Percentiles rank a stretch among this genome's conserved stretches.
Conservation (phyloP, 176 grass and related monocot genomes). For the Phragmites australis region DNA sequence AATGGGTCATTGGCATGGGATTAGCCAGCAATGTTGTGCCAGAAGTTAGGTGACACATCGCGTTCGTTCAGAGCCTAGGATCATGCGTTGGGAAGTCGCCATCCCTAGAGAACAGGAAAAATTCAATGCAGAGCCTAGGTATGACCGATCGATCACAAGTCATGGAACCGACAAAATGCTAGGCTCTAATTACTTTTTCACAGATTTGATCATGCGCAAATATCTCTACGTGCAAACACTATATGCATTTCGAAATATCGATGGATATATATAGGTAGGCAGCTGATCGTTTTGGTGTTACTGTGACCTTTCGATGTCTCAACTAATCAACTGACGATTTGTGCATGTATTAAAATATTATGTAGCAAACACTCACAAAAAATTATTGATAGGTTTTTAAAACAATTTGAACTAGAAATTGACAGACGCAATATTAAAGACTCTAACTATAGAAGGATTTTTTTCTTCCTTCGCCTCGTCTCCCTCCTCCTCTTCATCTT, state of each 20-base stretch:
- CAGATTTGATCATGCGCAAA: neutral
- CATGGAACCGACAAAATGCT: conserved; percentile 15
- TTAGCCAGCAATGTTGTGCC: neutral
- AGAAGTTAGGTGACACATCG: conserved; percentile 29
- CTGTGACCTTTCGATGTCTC: no score
- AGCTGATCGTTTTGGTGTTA: no score
- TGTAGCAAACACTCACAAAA: no score
- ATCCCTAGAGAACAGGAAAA: conserved; percentile 23
- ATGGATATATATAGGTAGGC: no score
- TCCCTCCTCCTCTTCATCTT: no score
- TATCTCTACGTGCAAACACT: neutral
- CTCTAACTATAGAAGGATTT: no score
- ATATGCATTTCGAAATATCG: neutral
- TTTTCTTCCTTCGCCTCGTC: no score
- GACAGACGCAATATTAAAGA: no score
- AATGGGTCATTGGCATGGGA: neutral
- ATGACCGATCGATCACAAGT: neutral
- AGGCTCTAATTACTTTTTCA: neutral
- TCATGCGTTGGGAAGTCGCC: conserved; percentile 32
- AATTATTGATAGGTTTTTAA: no score
- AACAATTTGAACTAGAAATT: no score
- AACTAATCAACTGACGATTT: no score
- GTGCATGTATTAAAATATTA: no score
- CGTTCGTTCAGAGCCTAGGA: conserved; percentile 11
- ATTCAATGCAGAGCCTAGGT: neutral